phyloP scores from a whole-genome alignment of 176 grass and related monocot species.

The Bothriochloa decipiens region DNA sequence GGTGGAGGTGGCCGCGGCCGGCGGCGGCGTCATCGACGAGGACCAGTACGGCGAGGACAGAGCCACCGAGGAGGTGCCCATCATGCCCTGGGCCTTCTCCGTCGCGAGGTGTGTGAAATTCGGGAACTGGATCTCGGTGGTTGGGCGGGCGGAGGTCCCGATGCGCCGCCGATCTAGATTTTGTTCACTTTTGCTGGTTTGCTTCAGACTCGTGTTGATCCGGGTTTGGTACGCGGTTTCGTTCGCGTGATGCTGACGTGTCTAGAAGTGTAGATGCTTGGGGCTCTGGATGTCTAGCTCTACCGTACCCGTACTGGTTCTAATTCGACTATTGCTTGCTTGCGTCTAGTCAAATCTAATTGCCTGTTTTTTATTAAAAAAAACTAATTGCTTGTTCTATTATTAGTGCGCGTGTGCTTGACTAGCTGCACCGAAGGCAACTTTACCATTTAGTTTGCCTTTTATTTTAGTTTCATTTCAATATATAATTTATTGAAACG shows the following conservation, averaged over 20 bases:
- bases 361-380: not conserved
- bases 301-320: not conserved
- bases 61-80: slow-evolving; percentile 64
- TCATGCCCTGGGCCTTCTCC: slow-evolving; percentile 84
- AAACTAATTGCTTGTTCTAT: not conserved
- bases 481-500: not conserved
- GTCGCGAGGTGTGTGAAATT: slow-evolving; percentile 73
- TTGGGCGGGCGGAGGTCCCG: slow-evolving; percentile 38
- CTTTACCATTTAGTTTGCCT: slow-evolving; percentile 4
- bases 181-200: slow-evolving; percentile 6
- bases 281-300: not conserved
- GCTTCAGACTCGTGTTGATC: not conserved
- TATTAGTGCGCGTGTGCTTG: not conserved
- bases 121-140: not conserved
- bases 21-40: slow-evolving; percentile 41
- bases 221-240: slow-evolving; percentile 34
- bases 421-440: not conserved
- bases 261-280: slow-evolving; percentile 10
- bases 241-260: slow-evolving; percentile 37
- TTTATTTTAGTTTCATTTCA: not conserved
- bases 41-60: slow-evolving; percentile 65
- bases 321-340: not conserved
- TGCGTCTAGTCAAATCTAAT: slow-evolving; percentile 14
- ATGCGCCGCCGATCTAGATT: slow-evolving; percentile 41
- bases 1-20: slow-evolving; percentile 40